Conservation (phyloP, 129 eudicot species). For the Flaveria robusta region DNA sequence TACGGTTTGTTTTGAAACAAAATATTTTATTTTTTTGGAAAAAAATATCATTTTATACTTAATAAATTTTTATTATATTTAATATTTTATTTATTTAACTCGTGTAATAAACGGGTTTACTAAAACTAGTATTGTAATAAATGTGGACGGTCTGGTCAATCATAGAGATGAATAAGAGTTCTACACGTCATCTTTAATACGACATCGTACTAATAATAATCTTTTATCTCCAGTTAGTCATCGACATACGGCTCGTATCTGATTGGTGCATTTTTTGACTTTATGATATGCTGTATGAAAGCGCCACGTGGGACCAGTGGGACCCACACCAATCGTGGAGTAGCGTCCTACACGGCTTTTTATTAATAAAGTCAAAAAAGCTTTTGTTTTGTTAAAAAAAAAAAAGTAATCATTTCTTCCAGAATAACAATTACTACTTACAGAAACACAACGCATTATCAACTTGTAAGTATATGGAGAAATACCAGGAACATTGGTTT, state of each 20-base stretch:
- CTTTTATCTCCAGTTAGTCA: slow-evolving; percentile 39
- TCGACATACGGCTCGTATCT: slow-evolving; percentile 52
- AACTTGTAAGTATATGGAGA: background rate
- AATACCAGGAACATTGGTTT: accelerated
- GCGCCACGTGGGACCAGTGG: slow-evolving; percentile 40
- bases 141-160: slow-evolving; percentile 11
- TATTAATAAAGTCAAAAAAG: slow-evolving; percentile 47
- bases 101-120: no score
- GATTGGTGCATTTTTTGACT: slow-evolving; percentile 69
- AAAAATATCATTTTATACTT: no score
- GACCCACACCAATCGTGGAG: slow-evolving; percentile 45
- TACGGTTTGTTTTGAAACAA: no score
- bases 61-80: no score
- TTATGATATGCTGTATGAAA: slow-evolving; percentile 24
- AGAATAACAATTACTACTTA: background rate
- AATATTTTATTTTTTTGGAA: no score
- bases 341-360: slow-evolving; percentile 63
- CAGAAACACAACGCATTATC: background rate
- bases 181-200: slow-evolving; percentile 50
- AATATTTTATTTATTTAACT: no score
- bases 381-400: slow-evolving; percentile 31
- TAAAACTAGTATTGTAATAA: no score
- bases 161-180: background rate
- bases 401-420: slow-evolving; percentile 2
- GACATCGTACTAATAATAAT: slow-evolving; percentile 31